Percentiles rank a stretch among this genome's conserved stretches.
Evolutionary conservation across 2,329 filamentous ascomycete genomes (phyloP).

Genomic region (Fusarium sp.): DNA sequence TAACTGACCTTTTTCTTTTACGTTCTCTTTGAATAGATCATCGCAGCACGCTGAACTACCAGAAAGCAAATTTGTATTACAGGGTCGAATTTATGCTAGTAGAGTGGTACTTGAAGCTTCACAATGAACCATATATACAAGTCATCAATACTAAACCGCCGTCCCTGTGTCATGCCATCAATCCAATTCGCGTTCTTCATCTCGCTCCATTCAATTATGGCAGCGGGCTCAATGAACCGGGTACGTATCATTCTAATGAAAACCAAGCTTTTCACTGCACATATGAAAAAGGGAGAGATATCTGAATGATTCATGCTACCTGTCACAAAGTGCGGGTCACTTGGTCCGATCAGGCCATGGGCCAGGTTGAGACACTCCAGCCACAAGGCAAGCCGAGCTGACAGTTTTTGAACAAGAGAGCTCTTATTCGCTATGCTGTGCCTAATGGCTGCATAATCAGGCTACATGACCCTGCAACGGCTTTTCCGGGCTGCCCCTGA

Average conservation of each 20-base stretch:
- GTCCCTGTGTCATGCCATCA: too few species aligned
- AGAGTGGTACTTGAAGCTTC: too few species aligned
- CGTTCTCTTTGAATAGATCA: too few species aligned
- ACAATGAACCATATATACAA: too few species aligned
- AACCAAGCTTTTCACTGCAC: neutral
- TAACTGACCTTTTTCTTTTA: too few species aligned
- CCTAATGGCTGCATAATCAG: conserved; percentile 12
- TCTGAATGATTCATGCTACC: conserved; percentile 15
- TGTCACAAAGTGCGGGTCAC: conserved; percentile 7
- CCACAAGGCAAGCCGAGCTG: conserved; percentile 7
- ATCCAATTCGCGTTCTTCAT: too few species aligned
- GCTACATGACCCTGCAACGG: conserved; percentile 21
- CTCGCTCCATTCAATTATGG: too few species aligned
- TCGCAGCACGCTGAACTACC: too few species aligned
- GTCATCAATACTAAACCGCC: too few species aligned
- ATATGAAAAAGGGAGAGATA: neutral
- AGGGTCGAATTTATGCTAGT: too few species aligned
- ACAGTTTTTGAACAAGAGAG: neutral
- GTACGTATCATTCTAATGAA: neutral
- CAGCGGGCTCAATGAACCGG: too few species aligned
- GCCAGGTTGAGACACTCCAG: neutral
- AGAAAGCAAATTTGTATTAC: too few species aligned
- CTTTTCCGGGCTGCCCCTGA: neutral
- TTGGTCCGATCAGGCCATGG: neutral
- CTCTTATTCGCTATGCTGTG: neutral